A percentile compares a stretch with the other conserved stretches of the same genome.
These are phyloP conservation scores for Pythium volutum DNA, from an alignment of 352 stramenopile species.

Conservation along the genomic window DNA sequence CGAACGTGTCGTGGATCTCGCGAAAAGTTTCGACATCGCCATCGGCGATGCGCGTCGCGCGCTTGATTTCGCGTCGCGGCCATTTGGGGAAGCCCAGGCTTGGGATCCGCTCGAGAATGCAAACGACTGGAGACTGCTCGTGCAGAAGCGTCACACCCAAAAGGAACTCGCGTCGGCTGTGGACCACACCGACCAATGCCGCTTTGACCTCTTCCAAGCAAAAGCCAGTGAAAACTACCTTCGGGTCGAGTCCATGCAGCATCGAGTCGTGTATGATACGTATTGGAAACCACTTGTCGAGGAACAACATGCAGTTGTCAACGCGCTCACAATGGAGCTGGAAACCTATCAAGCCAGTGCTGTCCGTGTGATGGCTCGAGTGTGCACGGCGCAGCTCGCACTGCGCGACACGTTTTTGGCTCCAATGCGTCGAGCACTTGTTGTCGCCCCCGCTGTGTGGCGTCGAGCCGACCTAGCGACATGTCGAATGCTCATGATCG, in stretches of 20 bases:
- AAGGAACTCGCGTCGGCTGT: slow-evolving; percentile 37
- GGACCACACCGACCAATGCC: slow-evolving; percentile 40
- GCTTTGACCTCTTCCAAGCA: slow-evolving; percentile 58
- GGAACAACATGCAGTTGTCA: slow-evolving; percentile 23
- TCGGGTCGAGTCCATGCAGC: slow-evolving; percentile 26
- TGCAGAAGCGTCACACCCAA: slow-evolving; percentile 53
- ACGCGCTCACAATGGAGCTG: slow-evolving; percentile 23
- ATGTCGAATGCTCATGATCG: slow-evolving; percentile 25
- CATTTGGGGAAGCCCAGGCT: slow-evolving; percentile 59
- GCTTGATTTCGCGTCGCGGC: slow-evolving; percentile 49
- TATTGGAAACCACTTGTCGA: slow-evolving; percentile 28
- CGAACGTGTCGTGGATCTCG: slow-evolving; percentile 18
- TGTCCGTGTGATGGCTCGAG: slow-evolving; percentile 30
- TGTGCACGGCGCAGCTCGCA: slow-evolving; percentile 40
- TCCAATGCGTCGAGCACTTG: slow-evolving; percentile 48
- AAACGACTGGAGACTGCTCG: slow-evolving; percentile 68
- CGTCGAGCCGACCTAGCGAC: slow-evolving; percentile 18
- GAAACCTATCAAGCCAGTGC: slow-evolving; percentile 30
- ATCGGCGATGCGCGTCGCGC: slow-evolving; percentile 39
- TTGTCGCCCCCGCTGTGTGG: slow-evolving; percentile 40
- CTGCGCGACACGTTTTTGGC: slow-evolving; percentile 40
- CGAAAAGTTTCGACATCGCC: slow-evolving; percentile 23
- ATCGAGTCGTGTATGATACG: slow-evolving; percentile 36
- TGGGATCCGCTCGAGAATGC: slow-evolving; percentile 83
- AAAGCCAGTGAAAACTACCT: slow-evolving; percentile 55